Base-by-base conservation (phyloP, 306 rosid genomes). In the Quercus cerris region DNA sequence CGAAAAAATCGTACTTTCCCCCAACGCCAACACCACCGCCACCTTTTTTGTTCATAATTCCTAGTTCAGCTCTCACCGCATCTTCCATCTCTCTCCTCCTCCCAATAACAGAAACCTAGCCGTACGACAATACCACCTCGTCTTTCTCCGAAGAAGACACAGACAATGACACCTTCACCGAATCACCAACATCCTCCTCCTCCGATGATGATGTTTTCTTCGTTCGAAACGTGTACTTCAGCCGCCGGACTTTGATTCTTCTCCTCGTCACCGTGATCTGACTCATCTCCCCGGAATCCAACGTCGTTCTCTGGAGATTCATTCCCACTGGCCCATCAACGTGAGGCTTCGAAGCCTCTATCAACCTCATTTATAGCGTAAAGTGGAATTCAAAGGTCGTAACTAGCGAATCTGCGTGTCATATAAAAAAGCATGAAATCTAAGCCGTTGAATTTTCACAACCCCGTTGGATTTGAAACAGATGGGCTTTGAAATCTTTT, bases 181-280 rank as follows among this genome's bases (percentile, higher is more conserved):
- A n/a, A n/a, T n/a, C n/a, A n/a, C n/a, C n/a, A n/a, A n/a, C n/a
- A n/a, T n/a, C n/a, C n/a, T n/a, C n/a, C n/a, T n/a, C n/a, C n/a
- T n/a, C n/a, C n/a, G 41, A 35, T 33, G 6, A 5, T 6, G 41
- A 35, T 35, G 41, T 35, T 35, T 35, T 74, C 86, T 85, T 85
- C 18, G 78, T 56, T 22, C 73, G 83, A 30, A 88, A 91, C 3
- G 89, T 85, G 82, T 84, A 89, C 67, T 80, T 88, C 76, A 88
- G 18, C 8, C 86, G 82, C 77, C 80, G 84, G 56, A 80, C 82
- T 80, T 80, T 80, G 27, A 89, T 73, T 74, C 93, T 77, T 9
- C 81, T 81, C 71, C 75, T 74, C 14, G 70, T 9, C 6, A 82
- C 56, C 12, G 75, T 28, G 13, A 75, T 17, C 14, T 18, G 87